Conservation (phyloP, 805 yeast species). For the Candida insectalens region DNA sequence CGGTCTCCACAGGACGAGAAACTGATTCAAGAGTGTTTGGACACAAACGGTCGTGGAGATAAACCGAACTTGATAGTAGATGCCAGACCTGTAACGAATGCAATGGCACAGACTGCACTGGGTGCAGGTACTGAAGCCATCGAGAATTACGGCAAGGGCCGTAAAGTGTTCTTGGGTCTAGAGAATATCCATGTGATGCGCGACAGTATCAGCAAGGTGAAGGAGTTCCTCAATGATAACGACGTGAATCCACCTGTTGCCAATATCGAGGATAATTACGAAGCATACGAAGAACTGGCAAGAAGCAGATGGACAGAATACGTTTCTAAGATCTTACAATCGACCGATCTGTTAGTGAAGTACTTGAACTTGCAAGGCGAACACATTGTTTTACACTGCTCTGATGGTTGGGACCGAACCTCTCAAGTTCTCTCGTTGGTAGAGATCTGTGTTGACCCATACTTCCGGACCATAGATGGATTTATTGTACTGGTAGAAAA, state of each 20-base stretch:
- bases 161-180: slow-evolving; percentile 72
- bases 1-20: slow-evolving; percentile 90
- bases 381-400: slow-evolving; percentile 83
- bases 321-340: slow-evolving; percentile 54
- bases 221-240: slow-evolving; percentile 54
- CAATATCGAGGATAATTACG: slow-evolving; percentile 31
- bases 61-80: slow-evolving; percentile 65
- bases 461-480: slow-evolving; percentile 79
- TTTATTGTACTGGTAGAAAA: slow-evolving; percentile 80
- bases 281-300: slow-evolving; percentile 35
- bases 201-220: slow-evolving; percentile 61
- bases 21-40: slow-evolving; percentile 63
- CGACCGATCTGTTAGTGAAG: slow-evolving; percentile 70
- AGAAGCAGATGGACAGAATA: slow-evolving; percentile 77
- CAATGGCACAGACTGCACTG: slow-evolving; percentile 90
- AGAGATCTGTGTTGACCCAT: slow-evolving; percentile 85
- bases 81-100: slow-evolving; percentile 88
- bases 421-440: slow-evolving; percentile 79
- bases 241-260: slow-evolving; percentile 38
- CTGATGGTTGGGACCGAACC: slow-evolving; percentile 99
- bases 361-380: slow-evolving; percentile 78
- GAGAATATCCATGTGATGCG: slow-evolving; percentile 95
- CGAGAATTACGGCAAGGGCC: slow-evolving; percentile 62
- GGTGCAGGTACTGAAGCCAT: slow-evolving; percentile 98
- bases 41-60: slow-evolving; percentile 34